Conservation (phyloP, 1,284 basidiomycete species). For the Trametes pubescens region DNA sequence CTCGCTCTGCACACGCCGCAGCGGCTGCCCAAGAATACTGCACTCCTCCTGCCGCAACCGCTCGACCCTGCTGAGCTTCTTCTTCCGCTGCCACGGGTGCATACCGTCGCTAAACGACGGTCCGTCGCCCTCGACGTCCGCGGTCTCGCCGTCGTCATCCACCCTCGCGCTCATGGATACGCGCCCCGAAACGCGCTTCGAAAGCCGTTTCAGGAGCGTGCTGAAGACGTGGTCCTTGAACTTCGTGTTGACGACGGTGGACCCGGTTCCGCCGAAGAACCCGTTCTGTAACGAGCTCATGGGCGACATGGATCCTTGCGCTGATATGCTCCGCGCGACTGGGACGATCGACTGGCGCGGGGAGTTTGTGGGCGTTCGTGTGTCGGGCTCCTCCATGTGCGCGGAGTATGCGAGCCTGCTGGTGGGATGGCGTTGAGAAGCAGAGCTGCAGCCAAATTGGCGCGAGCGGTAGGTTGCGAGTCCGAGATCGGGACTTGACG, state of each 20-base stretch:
- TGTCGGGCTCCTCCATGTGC: conserved; percentile 46
- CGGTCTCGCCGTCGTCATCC: conserved; percentile 55
- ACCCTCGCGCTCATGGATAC: conserved; percentile 42
- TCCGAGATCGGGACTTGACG: conserved; percentile 72
- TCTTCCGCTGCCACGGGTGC: conserved; percentile 38
- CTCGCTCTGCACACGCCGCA: conserved; percentile 73
- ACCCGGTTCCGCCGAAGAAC: conserved; percentile 87
- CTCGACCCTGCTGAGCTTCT: conserved; percentile 50
- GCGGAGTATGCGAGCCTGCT: conserved; percentile 29
- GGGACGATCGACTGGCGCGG: conserved; percentile 43
- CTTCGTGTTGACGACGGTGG: conserved; percentile 91
- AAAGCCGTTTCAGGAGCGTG: conserved; percentile 78
- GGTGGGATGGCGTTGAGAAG: conserved; percentile 20
- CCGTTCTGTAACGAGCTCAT: conserved; percentile 39
- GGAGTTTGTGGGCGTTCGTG: conserved; percentile 64
- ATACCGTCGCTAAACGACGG: conserved; percentile 46
- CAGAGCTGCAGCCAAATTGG: conserved; percentile 24
- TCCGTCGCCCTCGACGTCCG: conserved; percentile 54
- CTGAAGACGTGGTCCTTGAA: conserved; percentile 94
- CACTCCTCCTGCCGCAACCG: conserved; percentile 42
- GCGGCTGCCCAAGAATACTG: conserved; percentile 43
- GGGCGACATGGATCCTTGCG: conserved; percentile 30
- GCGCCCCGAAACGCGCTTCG: conserved; percentile 54
- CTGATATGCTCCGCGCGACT: conserved; percentile 19
- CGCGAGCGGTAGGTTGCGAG: conserved; percentile 32